These are phyloP conservation scores for Boletellus emodensis DNA, from an alignment of 768 basidiomycete genomes.

Conservation along the genomic window DNA sequence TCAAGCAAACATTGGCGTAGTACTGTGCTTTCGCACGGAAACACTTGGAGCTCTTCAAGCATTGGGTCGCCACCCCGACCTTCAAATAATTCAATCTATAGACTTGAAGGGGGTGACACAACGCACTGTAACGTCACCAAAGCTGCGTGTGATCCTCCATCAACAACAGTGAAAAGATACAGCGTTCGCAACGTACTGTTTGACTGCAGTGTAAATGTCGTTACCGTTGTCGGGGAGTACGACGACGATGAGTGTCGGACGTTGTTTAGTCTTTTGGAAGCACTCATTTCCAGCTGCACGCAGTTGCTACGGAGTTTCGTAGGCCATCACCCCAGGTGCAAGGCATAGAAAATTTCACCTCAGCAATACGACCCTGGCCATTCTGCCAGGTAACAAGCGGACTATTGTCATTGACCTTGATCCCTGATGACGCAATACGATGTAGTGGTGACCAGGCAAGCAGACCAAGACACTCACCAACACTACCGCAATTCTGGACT, in stretches of 20 bases:
- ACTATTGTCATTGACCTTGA: conserved; percentile 44
- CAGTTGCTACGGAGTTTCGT: conserved; percentile 38
- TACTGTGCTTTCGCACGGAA: conserved; percentile 69
- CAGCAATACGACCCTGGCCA: conserved; percentile 51
- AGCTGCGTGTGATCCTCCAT: conserved; percentile 39
- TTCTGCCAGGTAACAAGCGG: conserved; percentile 53
- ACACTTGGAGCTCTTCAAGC: conserved; percentile 66
- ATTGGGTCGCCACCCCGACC: conserved; percentile 78
- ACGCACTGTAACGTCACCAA: conserved; percentile 59
- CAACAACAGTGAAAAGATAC: not conserved
- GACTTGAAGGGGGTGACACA: not conserved
- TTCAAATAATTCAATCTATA: conserved; percentile 22
- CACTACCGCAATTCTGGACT: conserved; percentile 43
- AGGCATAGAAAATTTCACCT: conserved; percentile 27
- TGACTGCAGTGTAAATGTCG: conserved; percentile 73
- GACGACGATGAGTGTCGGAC: conserved; percentile 60
- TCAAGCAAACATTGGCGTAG: conserved; percentile 75
- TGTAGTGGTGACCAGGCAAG: not conserved
- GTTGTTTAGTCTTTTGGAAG: conserved; percentile 33
- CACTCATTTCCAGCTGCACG: conserved; percentile 48
- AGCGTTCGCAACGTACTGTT: conserved; percentile 53
- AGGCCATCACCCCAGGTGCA: not conserved
- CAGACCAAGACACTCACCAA: conserved; percentile 46
- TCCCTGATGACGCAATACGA: conserved; percentile 41
- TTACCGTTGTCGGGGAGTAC: conserved; percentile 71